These are phyloP conservation scores for Crithidia bombi DNA, from an alignment of 208 protist species.

Conservation along the genomic window DNA sequence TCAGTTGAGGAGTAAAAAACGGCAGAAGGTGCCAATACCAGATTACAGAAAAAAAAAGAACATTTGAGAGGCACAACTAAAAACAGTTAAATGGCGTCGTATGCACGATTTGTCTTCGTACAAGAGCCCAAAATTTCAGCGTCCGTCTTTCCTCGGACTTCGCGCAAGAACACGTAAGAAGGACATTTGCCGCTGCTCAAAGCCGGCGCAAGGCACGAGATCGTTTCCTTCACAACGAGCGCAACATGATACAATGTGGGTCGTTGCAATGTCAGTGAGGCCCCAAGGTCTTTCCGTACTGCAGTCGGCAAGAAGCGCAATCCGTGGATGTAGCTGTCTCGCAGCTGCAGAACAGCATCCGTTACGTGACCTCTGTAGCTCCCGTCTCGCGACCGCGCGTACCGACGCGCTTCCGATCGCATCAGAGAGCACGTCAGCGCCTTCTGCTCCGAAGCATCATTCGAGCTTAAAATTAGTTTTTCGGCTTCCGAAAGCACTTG, in stretches of 20 bases:
- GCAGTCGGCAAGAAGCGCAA: conserved; percentile 43
- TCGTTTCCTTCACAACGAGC: conserved; percentile 47
- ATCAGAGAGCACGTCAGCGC: conserved; percentile 51
- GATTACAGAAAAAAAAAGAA: conserved; percentile 4
- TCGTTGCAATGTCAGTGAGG: conserved; percentile 23
- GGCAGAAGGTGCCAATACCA: no score
- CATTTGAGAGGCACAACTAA: background rate
- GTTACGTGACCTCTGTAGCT: conserved; percentile 34
- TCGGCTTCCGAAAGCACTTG: conserved; percentile 42
- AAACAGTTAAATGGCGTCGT: conserved; percentile 26
- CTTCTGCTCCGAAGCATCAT: conserved; percentile 13
- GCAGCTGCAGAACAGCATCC: conserved; percentile 55
- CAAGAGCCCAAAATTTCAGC: conserved; percentile 58
- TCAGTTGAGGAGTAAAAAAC: background rate
- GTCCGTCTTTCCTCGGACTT: conserved; percentile 53
- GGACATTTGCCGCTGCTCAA: conserved; percentile 44
- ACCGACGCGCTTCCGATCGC: conserved; percentile 45
- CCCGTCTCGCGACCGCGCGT: conserved; percentile 61
- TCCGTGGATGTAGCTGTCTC: conserved; percentile 67
- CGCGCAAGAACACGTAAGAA: conserved; percentile 66
- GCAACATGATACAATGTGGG: conserved; percentile 38
- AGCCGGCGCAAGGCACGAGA: conserved; percentile 51
- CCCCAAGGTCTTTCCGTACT: conserved; percentile 41
- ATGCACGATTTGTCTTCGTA: conserved; percentile 39
- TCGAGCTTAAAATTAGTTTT: conserved; percentile 20